Percentiles rank a stretch among this genome's conserved stretches.
Conservation (phyloP, 1,284 basidiomycete genomes). For the Cutaneotrichosporon spelunceum region DNA sequence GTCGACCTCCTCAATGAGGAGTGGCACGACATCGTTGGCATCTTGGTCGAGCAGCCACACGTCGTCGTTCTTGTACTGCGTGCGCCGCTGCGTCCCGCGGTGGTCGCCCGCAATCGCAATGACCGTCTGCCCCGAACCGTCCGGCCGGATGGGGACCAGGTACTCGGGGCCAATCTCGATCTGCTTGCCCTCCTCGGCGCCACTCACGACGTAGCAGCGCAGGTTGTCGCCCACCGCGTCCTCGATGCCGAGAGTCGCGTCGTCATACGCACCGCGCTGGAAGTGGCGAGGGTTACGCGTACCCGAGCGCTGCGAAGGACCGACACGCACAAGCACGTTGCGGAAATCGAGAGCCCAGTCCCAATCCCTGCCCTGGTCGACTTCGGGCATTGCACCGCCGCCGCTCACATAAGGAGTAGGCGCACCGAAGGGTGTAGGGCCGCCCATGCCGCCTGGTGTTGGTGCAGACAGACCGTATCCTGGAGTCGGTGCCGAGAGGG, state of each 20-base stretch:
- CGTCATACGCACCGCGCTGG: constrained; percentile 41
- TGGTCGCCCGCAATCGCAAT: constrained; percentile 34
- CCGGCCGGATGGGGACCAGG: constrained; percentile 35
- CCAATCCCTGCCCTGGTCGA: constrained; percentile 29
- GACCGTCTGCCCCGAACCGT: constrained; percentile 38
- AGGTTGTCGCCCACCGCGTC: constrained; percentile 19
- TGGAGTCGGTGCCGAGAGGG: constrained; percentile 50
- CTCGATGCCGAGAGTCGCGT: constrained; percentile 39
- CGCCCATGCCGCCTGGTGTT: constrained; percentile 45
- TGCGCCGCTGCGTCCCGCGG: constrained; percentile 42
- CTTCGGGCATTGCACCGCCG: not conserved
- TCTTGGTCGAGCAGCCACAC: constrained; percentile 49
- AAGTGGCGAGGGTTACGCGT: constrained; percentile 45
- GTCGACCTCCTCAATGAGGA: constrained; percentile 36
- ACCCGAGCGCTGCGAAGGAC: constrained; percentile 30
- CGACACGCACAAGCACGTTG: constrained; percentile 45
- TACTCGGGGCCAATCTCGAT: constrained; percentile 45
- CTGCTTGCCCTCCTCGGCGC: constrained; percentile 26
- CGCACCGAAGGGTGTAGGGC: constrained; percentile 50
- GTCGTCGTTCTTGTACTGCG: constrained; percentile 37
- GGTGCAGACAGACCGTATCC: constrained; percentile 20
- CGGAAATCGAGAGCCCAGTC: constrained; percentile 51
- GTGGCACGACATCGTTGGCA: constrained; percentile 29
- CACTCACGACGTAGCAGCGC: constrained; percentile 24
- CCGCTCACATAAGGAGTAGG: constrained; percentile 20